Base-by-base conservation (phyloP, 495 filamentous ascomycete species). In the Pyrenula aspistea region DNA sequence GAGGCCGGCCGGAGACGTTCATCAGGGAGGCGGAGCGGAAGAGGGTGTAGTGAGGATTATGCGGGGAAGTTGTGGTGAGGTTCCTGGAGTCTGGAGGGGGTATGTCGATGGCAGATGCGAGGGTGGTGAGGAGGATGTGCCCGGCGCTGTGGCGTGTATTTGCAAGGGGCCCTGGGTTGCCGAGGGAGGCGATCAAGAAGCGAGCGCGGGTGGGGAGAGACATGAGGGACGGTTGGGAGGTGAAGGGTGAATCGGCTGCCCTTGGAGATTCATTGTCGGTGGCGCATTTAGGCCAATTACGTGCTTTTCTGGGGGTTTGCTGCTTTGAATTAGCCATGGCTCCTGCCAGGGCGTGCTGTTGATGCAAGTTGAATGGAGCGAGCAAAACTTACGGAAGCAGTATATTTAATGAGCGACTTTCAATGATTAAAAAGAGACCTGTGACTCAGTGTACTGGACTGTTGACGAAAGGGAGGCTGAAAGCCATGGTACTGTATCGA, bases 121-220 rank as follows among this genome's bases (percentile, higher is more conserved):
- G 60, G 8, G 78, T 72, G 24, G 75, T 67, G 61, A 92, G 80
- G 20, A 88, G 78, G 53, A 78, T 70, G 71, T 94, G 87, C 54
- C 89, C 90, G 31, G 88, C 85, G 56, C 81, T 87, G 70, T 95
- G 90, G 12, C 86, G 84, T n/a, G 86, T 91, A 53, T 78, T 71
- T 55, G 72, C 74, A 68, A 89, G 87, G 24, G 76, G 71, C 15
- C 73, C 65, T 42, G 81, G 83, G 62, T 91, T 91, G 56, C 87
- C 87, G 57, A 91, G 78, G 24, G 85, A 87, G 71, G 82, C 84
- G 59, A 91, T 77, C 64, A 88, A 78, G 57, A 85, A 68, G 50
- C 74, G 71, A 59, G 75, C 70, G 31, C 60, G 62, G 10, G 66
- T 67, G 56, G 63, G 63, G 58, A 60, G 58, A 61, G 54, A 42